Evolutionary conservation across 257 asterid species (phyloP), one percentile per base, ranked within the genome.

Genomic region (Echium plantagineum): DNA sequence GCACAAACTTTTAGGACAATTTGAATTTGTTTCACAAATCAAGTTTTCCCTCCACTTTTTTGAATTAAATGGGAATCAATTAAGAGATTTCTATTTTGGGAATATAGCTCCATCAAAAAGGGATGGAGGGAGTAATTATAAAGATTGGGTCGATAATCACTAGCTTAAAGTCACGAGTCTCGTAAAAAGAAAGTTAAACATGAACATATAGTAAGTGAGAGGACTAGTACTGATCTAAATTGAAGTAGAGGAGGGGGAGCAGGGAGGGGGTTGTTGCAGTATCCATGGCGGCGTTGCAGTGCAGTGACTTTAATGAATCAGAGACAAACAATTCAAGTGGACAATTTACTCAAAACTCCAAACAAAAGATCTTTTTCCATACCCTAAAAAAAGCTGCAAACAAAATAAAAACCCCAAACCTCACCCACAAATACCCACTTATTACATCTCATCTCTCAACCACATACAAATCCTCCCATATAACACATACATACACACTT

Each of bases 241-340:
- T 76, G 84, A 80, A 85, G 90, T 82, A 57, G 77, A 77, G 76
- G 78, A 55, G 52, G 22, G 75, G 6, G 74, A 66, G 67, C 71
- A 69, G 73, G 61, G 71, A 63, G 69, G 79, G 52, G 60, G 75
- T 66, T 58, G 79, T 69, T 73, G 79, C 86, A 80, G 91, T 71
- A 81, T 72, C 87, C 71, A 72, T 79, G 97, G 95, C 97, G 95
- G 97, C 97, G 94, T 84, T 82, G 84, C 87, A 90, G 87, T 70
- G 76, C 88, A 71, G 87, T 73, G 76, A 81, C 74, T 80, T 87
- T 83, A 90, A 80, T 85, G 91, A 80, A 69, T 59, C 78, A 30
- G 69, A 67, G 19, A 60, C 68, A 66, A 74, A 66, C 55, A 69
- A 76, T 63, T 69, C 58, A 76, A 75, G 66, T 68, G 74, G 73